Conservation (phyloP, 2,329 filamentous ascomycete genomes). For the Rhynchosporium graminicola region DNA sequence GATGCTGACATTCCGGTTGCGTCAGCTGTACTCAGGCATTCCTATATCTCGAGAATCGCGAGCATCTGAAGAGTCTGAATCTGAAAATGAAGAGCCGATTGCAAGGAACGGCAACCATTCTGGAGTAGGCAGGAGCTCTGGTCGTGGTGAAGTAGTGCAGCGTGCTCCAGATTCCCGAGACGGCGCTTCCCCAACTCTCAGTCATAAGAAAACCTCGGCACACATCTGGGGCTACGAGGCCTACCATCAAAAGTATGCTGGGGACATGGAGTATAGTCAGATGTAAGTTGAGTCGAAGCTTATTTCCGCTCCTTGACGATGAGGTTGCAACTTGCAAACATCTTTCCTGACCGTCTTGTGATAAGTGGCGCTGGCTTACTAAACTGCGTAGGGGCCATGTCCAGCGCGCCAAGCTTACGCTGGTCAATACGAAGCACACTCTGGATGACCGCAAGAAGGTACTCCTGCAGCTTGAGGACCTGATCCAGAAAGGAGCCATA, state of each 20-base stretch:
- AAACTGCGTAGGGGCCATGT: conserved; percentile 9
- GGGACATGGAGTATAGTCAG: conserved; percentile 8
- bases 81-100: not conserved
- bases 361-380: too few relatives aligned
- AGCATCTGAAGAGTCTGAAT: not conserved
- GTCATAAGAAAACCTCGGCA: conserved; percentile 3
- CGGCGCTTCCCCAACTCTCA: not conserved
- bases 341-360: too few relatives aligned
- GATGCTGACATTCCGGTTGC: too few relatives aligned
- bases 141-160: too few relatives aligned
- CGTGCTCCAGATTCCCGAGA: not conserved
- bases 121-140: too few relatives aligned
- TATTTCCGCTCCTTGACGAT: too few relatives aligned
- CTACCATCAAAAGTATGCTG: conserved; percentile 14
- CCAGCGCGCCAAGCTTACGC: conserved; percentile 26
- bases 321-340: too few relatives aligned
- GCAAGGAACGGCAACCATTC: too few relatives aligned
- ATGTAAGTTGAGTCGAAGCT: not conserved
- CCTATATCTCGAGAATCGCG: not conserved
- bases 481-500: conserved; percentile 21
- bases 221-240: conserved; percentile 27
- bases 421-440: conserved; percentile 22
- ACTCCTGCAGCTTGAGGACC: conserved; percentile 3
- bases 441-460: conserved; percentile 20
- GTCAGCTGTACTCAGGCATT: conserved; percentile 26